These are phyloP conservation scores for Yamadazyma songkhlaensis DNA, from an alignment of 1,139 yeast species.

Conservation along the genomic window DNA sequence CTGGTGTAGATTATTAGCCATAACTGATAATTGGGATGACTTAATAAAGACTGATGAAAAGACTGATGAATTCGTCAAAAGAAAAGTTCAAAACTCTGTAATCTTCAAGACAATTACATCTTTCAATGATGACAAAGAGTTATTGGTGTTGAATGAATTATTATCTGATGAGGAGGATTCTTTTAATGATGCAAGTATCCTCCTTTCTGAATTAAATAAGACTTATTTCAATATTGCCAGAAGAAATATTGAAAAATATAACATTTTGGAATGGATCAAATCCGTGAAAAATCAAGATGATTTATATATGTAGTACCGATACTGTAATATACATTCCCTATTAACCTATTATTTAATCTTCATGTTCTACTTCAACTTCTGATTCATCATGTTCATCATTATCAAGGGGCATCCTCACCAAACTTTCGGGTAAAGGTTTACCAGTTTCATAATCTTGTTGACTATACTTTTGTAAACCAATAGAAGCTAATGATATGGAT, in stretches of 20 bases:
- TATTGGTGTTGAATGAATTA: conserved; percentile 13
- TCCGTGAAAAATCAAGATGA: conserved; percentile 19
- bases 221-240: conserved; percentile 14
- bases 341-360: conserved; percentile 3
- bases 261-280: conserved; percentile 27
- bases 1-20: conserved; percentile 61
- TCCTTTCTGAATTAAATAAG: conserved; percentile 15
- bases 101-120: conserved; percentile 43
- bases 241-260: conserved; percentile 16
- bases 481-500: conserved; percentile 65
- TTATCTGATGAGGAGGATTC: conserved; percentile 7
- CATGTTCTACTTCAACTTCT: conserved; percentile 7
- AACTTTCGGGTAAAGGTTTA: conserved; percentile 47
- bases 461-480: conserved; percentile 49
- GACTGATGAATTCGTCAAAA: conserved; percentile 43
- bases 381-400: conserved; percentile 18
- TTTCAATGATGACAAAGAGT: conserved; percentile 12
- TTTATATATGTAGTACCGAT: background rate
- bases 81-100: conserved; percentile 38
- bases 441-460: conserved; percentile 43
- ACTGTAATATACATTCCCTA: conserved; percentile 1
- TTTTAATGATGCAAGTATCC: conserved; percentile 12
- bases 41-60: conserved; percentile 39
- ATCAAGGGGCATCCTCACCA: conserved; percentile 62
- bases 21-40: conserved; percentile 57